Conservation (phyloP, 805 yeast genomes). For the Cyberlindnera xishuangbannaensis region DNA sequence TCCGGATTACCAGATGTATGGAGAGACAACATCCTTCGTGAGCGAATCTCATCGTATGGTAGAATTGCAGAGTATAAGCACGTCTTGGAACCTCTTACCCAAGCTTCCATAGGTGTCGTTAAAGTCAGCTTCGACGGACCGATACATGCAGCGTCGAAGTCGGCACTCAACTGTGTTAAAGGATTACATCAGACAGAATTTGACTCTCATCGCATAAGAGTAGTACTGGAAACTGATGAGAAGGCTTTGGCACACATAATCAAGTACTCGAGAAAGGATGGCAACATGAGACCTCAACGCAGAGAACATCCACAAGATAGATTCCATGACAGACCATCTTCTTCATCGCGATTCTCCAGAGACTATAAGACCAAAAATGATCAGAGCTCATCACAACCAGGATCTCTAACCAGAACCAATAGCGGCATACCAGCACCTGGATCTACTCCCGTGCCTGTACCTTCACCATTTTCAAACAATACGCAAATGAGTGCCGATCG, state of each 20-base stretch:
- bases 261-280: not conserved
- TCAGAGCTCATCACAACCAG: not conserved
- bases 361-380: too few species aligned
- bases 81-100: conserved; percentile 66
- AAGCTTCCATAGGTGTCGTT: conserved; percentile 73
- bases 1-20: conserved; percentile 57
- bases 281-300: not conserved
- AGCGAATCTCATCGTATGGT: conserved; percentile 53
- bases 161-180: not conserved
- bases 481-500: not conserved
- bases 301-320: not conserved
- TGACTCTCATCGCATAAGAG: not conserved
- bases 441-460: too few species aligned
- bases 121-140: conserved; percentile 54
- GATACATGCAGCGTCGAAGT: not conserved
- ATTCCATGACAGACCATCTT: too few species aligned
- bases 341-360: too few species aligned
- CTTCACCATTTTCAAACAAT: not conserved
- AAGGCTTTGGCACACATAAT: not conserved
- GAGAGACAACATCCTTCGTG: conserved; percentile 38
- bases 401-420: too few species aligned
- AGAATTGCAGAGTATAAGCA: conserved; percentile 52
- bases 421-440: not conserved
- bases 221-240: too few species aligned
- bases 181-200: not conserved